Evolutionary conservation across 1,284 basidiomycete species (phyloP), one percentile per base, ranked within the genome.

Genomic region (Tilletiopsis washingtonensis): DNA sequence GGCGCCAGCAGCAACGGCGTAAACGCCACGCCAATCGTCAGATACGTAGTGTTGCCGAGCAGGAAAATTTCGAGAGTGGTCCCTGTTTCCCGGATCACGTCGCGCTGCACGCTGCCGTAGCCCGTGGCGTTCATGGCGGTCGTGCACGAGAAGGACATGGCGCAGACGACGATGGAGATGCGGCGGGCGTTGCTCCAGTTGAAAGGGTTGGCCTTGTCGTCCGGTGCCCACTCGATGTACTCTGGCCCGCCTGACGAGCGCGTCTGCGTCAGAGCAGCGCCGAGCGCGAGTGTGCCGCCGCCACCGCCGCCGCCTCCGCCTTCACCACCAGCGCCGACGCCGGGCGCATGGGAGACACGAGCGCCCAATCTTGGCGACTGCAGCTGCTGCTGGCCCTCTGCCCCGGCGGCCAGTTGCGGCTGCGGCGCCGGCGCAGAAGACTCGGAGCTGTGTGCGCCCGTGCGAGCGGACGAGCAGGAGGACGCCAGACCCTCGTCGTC

Each of bases 1-100:
- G 64, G 64, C 5, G 60, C 64, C 50, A 58, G 59, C 23, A 67
- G 29, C 9, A 61, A 49, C 14, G 64, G 62, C 3, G 61, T 62
- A 20, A 67, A 43, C 27, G 56, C 59, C 43, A 62, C 58, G 41
- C 62, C 54, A 14, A 59, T 44, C 20, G 25, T 25, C 46, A 66
- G 56, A 36, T 62, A 64, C 25, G 61, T 41, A 25, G 59, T 53
- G 21, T 53, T 53, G 3, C 48, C 47, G 2, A 52, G 43, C 2
- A 53, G 40, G 40, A 24, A 53, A 7, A 53, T 19, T 2, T 25
- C 47, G 14, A 6, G 9, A 4, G 51, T 51, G 20, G 23, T 29
- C 17, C 34, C 27, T 14, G 53, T 38, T 17, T 42, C 40, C 23
- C n/a, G 21, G 25, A 40, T 45, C 4, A 52, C 50, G 14, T 17